Conservation (phyloP, 768 basidiomycete species). For the Pleurotus cornucopiae region DNA sequence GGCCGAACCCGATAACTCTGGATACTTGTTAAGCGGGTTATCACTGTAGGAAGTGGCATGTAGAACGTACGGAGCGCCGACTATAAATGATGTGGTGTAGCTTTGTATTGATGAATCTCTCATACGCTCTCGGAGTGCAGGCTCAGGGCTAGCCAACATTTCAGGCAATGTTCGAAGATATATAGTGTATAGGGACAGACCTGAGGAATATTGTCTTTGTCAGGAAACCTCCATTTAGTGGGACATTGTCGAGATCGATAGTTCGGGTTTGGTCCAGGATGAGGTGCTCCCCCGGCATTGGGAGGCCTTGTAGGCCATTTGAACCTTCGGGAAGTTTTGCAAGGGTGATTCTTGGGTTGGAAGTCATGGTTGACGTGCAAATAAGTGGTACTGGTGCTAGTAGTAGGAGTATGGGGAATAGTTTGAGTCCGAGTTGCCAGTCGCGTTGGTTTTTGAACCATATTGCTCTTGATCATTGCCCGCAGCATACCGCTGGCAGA, state of each 20-base stretch:
- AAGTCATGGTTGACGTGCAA: not conserved
- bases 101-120: slow-evolving; percentile 14
- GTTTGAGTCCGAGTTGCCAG: too few relatives aligned
- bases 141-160: slow-evolving; percentile 16
- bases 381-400: not conserved
- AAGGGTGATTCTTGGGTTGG: slow-evolving; percentile 1
- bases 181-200: not conserved
- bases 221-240: slow-evolving; percentile 18
- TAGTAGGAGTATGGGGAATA: not conserved
- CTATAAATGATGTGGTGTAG: slow-evolving; percentile 14
- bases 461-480: too few relatives aligned
- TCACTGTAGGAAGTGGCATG: not conserved
- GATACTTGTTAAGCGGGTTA: not conserved
- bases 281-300: slow-evolving; percentile 5
- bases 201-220: slow-evolving; percentile 17
- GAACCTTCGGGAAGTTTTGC: slow-evolving; percentile 2
- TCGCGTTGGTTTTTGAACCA: too few relatives aligned
- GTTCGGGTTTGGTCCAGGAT: slow-evolving; percentile 11
- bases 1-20: slow-evolving; percentile 13
- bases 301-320: slow-evolving; percentile 1
- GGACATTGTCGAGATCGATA: slow-evolving; percentile 17
- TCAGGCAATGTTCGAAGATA: not conserved
- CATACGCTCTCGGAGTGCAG: slow-evolving; percentile 25
- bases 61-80: slow-evolving; percentile 16
- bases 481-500: too few relatives aligned